Base-by-base conservation (phyloP, 2,329 filamentous ascomycete genomes). In the Emmonsia crescens region DNA sequence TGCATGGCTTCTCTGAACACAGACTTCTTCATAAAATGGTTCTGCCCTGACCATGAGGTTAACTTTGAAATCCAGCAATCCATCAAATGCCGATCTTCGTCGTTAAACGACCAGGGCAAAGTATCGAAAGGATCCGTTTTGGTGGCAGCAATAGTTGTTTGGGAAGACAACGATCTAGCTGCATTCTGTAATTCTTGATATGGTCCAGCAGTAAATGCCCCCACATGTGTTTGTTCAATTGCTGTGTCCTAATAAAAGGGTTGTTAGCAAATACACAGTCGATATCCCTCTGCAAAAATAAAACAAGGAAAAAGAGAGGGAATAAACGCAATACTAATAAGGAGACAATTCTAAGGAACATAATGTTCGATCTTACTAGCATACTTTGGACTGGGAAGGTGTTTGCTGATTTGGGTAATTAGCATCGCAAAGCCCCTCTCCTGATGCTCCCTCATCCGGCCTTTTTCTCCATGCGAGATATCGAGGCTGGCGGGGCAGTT, bases 31-130 rank as follows among this genome's bases (percentile, higher is more conserved):
- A 77, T 65, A 42, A 73, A 67, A 31, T 64, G 60, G 60, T 77
- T 77, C 60, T 74, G 72, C 1, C 75, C 75, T 9, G 75, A 76
- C 75, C 75, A 77, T 61, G 76, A 77, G 0, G 69, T 68, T 56
- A 77, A 66, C 52, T 70, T 73, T 56, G 66, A 70, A 1, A 66
- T 70, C 74, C 74, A 77, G 52, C 68, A 71, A 52, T 76, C 72
- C 3, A 68, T 66, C 49, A 77, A 65, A 46, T 73, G 70, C 49
- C 71, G 63, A 33, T 73, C 71, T n/a, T 70, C 68, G 5, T 59
- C 64, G 19, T 67, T 65, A 2, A 66, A 65, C 10, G 61, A 57
- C 16, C 70, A 65, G 2, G 72, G 70, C 9, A 75, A 64, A 44
- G 68, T 69, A 38, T 69, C 63, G 55, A 74, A 73, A 33, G 73